Evolutionary conservation across 2,329 filamentous ascomycete species (phyloP).

Genomic region (Tympanopsis confertula): DNA sequence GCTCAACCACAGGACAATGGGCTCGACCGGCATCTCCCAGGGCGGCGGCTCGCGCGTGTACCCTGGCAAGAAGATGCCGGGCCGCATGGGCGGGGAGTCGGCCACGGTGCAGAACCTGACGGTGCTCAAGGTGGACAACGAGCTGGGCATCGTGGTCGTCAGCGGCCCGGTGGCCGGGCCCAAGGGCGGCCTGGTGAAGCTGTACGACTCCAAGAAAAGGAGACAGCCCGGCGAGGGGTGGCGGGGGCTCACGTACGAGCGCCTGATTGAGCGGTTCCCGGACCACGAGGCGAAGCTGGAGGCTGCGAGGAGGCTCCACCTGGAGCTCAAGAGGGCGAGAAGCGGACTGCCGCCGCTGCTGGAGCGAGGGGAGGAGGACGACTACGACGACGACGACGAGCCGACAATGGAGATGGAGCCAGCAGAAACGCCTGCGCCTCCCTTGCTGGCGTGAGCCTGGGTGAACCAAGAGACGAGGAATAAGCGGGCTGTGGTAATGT

Average conservation of each 20-base stretch:
- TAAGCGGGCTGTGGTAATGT: too few species aligned
- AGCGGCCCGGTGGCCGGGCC: conserved; percentile 80
- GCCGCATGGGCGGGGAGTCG: conserved; percentile 81
- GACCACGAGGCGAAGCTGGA: conserved; percentile 31
- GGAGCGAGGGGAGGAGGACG: too few species aligned
- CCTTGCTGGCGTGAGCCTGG: too few species aligned
- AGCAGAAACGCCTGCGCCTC: too few species aligned
- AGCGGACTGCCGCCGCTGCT: conserved; percentile 9
- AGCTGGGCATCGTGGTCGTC: conserved; percentile 78
- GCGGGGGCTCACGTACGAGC: conserved; percentile 29
- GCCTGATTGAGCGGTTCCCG: conserved; percentile 32
- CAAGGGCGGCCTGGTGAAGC: conserved; percentile 71
- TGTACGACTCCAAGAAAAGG: conserved; percentile 89
- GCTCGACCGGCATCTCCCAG: conserved; percentile 79
- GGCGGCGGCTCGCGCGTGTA: conserved; percentile 84
- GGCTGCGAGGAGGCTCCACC: conserved; percentile 34
- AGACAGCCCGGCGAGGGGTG: conserved; percentile 37
- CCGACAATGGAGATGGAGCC: conserved; percentile 6
- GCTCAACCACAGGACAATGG: conserved; percentile 82
- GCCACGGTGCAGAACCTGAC: conserved; percentile 86
- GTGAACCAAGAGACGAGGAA: too few species aligned
- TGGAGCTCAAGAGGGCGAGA: conserved; percentile 39
- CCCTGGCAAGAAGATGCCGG: conserved; percentile 96
- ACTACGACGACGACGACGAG: conserved; percentile 19
- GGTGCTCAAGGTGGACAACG: conserved; percentile 76